phyloP scores from a whole-genome alignment of 1,139 yeast species.

The Candida freyschussii region DNA sequence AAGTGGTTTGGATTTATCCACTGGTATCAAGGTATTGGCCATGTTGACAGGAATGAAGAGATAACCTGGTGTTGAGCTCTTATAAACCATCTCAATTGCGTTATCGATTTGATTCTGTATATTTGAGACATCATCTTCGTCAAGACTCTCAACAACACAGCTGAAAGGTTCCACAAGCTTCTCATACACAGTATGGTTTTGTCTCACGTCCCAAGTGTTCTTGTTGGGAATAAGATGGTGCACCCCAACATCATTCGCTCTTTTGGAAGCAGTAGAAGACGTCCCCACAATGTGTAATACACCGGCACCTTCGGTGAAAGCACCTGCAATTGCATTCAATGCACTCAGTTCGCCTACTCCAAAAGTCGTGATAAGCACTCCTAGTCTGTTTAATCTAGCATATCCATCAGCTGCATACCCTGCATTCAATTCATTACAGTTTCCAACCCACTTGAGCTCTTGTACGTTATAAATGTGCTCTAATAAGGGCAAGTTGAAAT shows the following conservation, averaged over 20 bases:
- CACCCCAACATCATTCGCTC: slow-evolving; percentile 21
- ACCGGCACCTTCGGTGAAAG: slow-evolving; percentile 76
- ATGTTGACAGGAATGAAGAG: slow-evolving; percentile 63
- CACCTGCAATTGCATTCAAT: slow-evolving; percentile 77
- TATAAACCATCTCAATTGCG: slow-evolving; percentile 48
- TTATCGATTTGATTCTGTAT: slow-evolving; percentile 37
- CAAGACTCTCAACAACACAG: slow-evolving; percentile 50
- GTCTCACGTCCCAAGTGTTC: slow-evolving; percentile 37
- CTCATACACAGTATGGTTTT: slow-evolving; percentile 63
- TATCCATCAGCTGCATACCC: slow-evolving; percentile 72
- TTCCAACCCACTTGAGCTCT: slow-evolving; percentile 63
- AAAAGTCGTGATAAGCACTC: slow-evolving; percentile 59
- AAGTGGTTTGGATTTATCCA: slow-evolving; percentile 22
- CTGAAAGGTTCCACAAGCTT: slow-evolving; percentile 54
- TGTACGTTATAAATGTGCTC: slow-evolving; percentile 61
- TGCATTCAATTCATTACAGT: slow-evolving; percentile 68
- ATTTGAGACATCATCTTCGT: slow-evolving; percentile 38
- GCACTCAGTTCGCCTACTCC: slow-evolving; percentile 91
- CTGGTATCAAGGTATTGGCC: slow-evolving; percentile 42
- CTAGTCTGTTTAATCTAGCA: slow-evolving; percentile 59
- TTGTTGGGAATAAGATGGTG: slow-evolving; percentile 71
- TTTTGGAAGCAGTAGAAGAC: slow-evolving; percentile 39
- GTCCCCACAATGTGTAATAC: slow-evolving; percentile 82
- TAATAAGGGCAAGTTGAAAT: slow-evolving; percentile 58
- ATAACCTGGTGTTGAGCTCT: slow-evolving; percentile 64